These are phyloP conservation scores for Dothistroma pini DNA, from an alignment of 2,329 filamentous ascomycete species.

Conservation along the genomic window DNA sequence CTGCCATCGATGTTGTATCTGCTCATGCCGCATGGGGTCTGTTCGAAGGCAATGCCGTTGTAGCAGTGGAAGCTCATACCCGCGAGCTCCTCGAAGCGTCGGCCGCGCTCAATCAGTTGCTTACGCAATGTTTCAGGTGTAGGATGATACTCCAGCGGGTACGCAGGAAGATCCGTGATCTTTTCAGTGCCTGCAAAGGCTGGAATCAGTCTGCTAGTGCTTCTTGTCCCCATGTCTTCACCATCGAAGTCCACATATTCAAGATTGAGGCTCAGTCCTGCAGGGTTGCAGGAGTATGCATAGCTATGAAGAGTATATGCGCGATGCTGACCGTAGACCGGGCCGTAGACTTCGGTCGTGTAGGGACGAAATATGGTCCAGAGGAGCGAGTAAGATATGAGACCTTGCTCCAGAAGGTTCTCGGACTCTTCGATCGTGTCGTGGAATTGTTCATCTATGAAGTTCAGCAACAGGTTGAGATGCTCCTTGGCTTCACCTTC, in stretches of 20 bases:
- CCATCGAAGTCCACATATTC: slow-evolving; percentile 38
- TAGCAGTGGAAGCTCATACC: slow-evolving; percentile 31
- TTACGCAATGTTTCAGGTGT: slow-evolving; percentile 16
- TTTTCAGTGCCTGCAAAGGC: slow-evolving; percentile 23
- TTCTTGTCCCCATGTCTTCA: slow-evolving; percentile 26
- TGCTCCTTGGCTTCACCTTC: slow-evolving; percentile 33
- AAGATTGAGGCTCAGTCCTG: slow-evolving; percentile 28
- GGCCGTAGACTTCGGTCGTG: slow-evolving; percentile 25
- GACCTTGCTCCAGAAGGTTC: slow-evolving; percentile 27
- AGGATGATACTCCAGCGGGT: slow-evolving; percentile 23
- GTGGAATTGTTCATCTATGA: slow-evolving; percentile 27
- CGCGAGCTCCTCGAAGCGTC: slow-evolving; percentile 25
- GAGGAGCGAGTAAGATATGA: slow-evolving; percentile 38
- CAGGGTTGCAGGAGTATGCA: slow-evolving; percentile 25
- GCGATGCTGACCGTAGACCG: slow-evolving; percentile 31
- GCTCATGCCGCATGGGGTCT: slow-evolving; percentile 16
- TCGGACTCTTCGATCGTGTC: slow-evolving; percentile 32
- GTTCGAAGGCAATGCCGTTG: slow-evolving; percentile 26
- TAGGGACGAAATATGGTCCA: slow-evolving; percentile 45
- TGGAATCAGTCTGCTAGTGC: slow-evolving; percentile 12
- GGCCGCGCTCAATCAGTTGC: slow-evolving; percentile 26
- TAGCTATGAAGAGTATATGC: slow-evolving; percentile 31
- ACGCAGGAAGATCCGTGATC: slow-evolving; percentile 28
- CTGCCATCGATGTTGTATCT: slow-evolving; percentile 30
- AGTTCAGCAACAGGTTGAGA: slow-evolving; percentile 32